These are phyloP conservation scores for Leucosporidium scottii DNA, from an alignment of 768 basidiomycete species.

Conservation along the genomic window DNA sequence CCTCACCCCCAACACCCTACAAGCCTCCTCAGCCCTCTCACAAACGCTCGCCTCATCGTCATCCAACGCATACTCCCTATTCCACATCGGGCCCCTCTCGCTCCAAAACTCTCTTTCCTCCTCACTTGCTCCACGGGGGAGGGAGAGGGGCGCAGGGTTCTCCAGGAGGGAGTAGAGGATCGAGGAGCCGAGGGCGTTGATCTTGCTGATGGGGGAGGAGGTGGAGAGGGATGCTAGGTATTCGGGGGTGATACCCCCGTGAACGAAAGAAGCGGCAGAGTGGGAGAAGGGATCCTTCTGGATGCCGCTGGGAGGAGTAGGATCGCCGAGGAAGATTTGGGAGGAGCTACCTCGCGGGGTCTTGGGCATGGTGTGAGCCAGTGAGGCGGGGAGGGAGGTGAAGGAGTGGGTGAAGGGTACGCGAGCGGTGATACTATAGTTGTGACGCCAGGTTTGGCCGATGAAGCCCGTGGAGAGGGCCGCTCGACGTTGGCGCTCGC, in stretches of 20 bases:
- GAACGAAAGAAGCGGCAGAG: constrained; percentile 82
- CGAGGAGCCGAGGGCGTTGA: constrained; percentile 66
- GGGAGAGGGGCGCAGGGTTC: constrained; percentile 39
- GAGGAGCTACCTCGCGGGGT: constrained; percentile 37
- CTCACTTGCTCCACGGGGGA: constrained; percentile 58
- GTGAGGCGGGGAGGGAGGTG: constrained; percentile 40
- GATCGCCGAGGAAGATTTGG: constrained; percentile 38
- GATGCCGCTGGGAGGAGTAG: constrained; percentile 49
- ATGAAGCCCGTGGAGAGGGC: constrained; percentile 33
- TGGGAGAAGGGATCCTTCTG: constrained; percentile 56
- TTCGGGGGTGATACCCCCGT: constrained; percentile 77
- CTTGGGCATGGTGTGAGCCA: constrained; percentile 62
- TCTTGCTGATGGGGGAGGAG: constrained; percentile 52
- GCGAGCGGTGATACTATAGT: constrained; percentile 70
- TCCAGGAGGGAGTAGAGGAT: constrained; percentile 65
- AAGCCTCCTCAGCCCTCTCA: constrained; percentile 59
- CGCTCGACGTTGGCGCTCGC: constrained; percentile 22
- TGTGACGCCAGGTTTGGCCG: constrained; percentile 57
- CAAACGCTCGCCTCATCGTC: constrained; percentile 62
- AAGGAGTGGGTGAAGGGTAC: constrained; percentile 49
- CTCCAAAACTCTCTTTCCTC: constrained; percentile 69
- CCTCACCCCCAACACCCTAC: constrained; percentile 68
- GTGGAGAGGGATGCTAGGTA: constrained; percentile 53
- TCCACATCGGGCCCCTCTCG: constrained; percentile 66
- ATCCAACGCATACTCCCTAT: constrained; percentile 81